Evolutionary conservation across 1,284 basidiomycete genomes (phyloP), one percentile per base, ranked within the genome.

Genomic region (Cryptococcus sp.): DNA sequence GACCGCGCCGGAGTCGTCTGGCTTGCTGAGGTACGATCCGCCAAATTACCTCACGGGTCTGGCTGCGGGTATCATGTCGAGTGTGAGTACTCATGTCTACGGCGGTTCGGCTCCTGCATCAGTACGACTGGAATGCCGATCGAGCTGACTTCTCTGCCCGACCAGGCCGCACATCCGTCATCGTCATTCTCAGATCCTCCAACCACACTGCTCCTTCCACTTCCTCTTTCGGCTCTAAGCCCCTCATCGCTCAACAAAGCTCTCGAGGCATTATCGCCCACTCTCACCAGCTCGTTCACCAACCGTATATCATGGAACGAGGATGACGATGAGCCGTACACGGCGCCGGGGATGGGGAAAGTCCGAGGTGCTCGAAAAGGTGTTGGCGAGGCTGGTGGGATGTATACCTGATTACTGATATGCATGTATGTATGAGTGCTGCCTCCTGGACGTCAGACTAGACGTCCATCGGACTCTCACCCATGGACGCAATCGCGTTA

Each of bases 21-120:
- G 48, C 23, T 10, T 35, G 30, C 30, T 5, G 13, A 42, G n/a
- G 15, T 69, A 64, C 58, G 68, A 67, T n/a, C 63, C 71, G 22
- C 75, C 75, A 8, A 77, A 77, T 62, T 73, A 69, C 54, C 53
- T 71, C 11, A 75, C 71, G 1, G 75, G 73, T 3, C 20, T 75
- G 1, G 65, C 71, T 1, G 75, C 62, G 15, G 71, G 68, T 16
- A 54, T 77, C 17, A 57, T 68, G 17, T 65, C 67, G 2, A 51
- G 64, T 13, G 72, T 74, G 41, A 53, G 52, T 58, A 16, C 23
- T 3, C 25, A 25, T 25, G 3, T 50, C 22, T 19, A 35, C 35
- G 19, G 20, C 5, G 16, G 22, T 7, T 46, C 16, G 5, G 41
- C 15, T 40, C 19, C 25, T 2, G 3, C 23, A 1, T 46, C 16